These are phyloP conservation scores for Tilletia caries DNA, from an alignment of 1,284 basidiomycete species.

Conservation along the genomic window DNA sequence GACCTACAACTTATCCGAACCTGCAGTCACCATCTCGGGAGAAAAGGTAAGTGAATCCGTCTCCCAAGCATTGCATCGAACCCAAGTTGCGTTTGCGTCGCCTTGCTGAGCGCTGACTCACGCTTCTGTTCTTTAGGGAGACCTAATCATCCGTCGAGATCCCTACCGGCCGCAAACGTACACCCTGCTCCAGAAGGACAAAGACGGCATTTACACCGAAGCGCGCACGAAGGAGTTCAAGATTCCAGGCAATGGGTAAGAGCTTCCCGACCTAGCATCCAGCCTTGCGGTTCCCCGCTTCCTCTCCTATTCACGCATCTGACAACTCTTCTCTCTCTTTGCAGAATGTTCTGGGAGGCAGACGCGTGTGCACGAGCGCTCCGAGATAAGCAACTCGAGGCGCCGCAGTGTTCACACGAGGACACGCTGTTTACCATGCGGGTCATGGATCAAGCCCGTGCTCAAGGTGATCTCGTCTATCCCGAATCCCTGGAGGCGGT, in stretches of 20 bases:
- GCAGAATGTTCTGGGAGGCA: constrained; percentile 56
- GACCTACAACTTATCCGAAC: not conserved
- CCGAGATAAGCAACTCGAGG: constrained; percentile 71
- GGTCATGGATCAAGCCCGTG: constrained; percentile 37
- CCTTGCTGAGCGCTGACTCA: constrained; percentile 54
- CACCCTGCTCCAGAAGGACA: constrained; percentile 34
- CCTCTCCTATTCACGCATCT: not conserved
- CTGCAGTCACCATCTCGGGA: not conserved
- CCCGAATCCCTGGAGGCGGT: constrained; percentile 11
- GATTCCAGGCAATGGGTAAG: constrained; percentile 58
- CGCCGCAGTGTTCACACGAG: constrained; percentile 68
- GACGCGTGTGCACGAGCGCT: constrained; percentile 80
- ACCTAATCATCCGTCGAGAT: constrained; percentile 64
- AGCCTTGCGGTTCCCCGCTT: not conserved
- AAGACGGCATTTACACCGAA: constrained; percentile 26
- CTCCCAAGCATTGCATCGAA: not conserved
- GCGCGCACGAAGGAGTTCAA: constrained; percentile 59
- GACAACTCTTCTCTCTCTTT: constrained; percentile 29
- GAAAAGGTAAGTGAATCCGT: constrained; percentile 18
- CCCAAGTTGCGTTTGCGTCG: not conserved
- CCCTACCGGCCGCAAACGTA: constrained; percentile 59
- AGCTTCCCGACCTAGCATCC: not conserved
- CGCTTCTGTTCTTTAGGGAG: constrained; percentile 56
- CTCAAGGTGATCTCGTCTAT: constrained; percentile 2
- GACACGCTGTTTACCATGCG: constrained; percentile 29